Evolutionary conservation across 352 stramenopile species (phyloP), one percentile per base, ranked within the genome.

Genomic region (Phytopythium montanum): DNA sequence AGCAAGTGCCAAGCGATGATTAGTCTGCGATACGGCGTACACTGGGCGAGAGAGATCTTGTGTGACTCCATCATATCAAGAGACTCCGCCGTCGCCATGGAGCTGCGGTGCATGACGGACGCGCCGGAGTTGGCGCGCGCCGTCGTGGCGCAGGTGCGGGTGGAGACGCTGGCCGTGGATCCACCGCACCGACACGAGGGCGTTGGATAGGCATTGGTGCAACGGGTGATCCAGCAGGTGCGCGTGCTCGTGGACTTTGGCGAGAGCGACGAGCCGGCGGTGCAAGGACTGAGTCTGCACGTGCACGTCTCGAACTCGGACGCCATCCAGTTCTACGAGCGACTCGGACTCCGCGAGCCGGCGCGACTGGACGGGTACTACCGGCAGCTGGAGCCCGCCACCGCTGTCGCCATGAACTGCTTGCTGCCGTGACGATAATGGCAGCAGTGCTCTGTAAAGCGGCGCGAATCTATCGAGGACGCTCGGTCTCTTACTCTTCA

Each of bases 261-360:
- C 5, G 54, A 19, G 53, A 57, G 56, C 25, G 38, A 18, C 3
- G 18, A 50, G 5, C 9, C 44, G 45, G 29, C n/a, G n/a, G 10
- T n/a, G 10, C 31, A 53, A 64, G 29, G 52, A 58, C 31, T 87
- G 42, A 67, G 68, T 42, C 73, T 91, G 42, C 75, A 91, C 59
- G 81, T 91, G 21, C 81, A 91, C 59, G 70, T 66, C 18, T 65
- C 64, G 21, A 91, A 91, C 62, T 64, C 74, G 1, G 79, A 84
- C 54, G 81, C 68, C 23, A 29, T 85, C 31, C 73, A 69, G 50
- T 88, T 91, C 62, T 91, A 91, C 56, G 55, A 64, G 31, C 46
- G 56, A 4, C 31, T 85, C 38, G 81, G 79, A 13, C 89, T 91
- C 46, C 25, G 61, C 21, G 66, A 85, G 54, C 61, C 69, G 45